These are phyloP conservation scores for Chlorella sp. DNA, from an alignment of 139 green algal genomes.

Conservation along the genomic window DNA sequence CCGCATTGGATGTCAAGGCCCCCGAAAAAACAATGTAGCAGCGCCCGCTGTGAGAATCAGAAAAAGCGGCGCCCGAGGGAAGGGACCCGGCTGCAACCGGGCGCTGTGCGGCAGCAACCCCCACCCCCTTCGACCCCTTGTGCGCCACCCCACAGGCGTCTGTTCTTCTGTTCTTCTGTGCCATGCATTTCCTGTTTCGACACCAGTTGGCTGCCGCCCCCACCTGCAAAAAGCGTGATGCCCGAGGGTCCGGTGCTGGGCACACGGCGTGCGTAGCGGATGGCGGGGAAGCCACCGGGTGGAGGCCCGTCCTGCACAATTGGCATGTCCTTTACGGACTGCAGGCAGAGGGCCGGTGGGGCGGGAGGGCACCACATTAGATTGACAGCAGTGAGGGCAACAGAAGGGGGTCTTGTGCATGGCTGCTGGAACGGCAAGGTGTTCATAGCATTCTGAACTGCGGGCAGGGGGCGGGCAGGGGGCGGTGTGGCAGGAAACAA, in stretches of 20 bases:
- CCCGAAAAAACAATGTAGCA: no score
- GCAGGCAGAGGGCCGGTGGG: constrained; percentile 25
- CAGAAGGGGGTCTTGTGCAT: no score
- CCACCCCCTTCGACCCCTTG: not conserved
- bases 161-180: no score
- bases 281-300: constrained; percentile 86
- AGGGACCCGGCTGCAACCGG: not conserved
- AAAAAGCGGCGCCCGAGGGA: not conserved
- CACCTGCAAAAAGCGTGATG: constrained; percentile 85
- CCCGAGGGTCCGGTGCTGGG: constrained; percentile 89
- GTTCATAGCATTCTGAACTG: no score
- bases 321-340: constrained; percentile 93
- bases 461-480: no score
- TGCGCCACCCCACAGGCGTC: not conserved
- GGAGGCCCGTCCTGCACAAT: constrained; percentile 90
- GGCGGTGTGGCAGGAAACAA: not conserved
- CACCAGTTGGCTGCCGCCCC: no score
- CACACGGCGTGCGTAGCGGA: constrained; percentile 87
- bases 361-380: no score
- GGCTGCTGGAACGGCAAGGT: no score
- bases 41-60: no score
- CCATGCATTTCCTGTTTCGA: no score
- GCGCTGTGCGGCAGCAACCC: not conserved
- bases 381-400: not conserved
- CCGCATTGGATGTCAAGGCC: no score